These are phyloP conservation scores for Debaryomyces subglobosus DNA, from an alignment of 1,139 yeast species.

Conservation along the genomic window DNA sequence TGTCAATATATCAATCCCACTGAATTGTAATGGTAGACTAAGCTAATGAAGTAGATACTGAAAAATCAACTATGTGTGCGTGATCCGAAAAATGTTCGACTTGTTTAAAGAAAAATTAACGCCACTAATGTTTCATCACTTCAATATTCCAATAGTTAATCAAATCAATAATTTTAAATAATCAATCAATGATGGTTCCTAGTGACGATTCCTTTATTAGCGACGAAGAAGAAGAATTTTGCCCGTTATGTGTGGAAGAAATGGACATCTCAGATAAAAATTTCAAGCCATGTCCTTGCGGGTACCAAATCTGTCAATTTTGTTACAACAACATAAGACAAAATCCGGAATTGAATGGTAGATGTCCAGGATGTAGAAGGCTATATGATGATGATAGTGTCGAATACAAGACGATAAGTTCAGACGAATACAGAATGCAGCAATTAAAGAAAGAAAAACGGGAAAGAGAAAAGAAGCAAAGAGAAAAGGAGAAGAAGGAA, in stretches of 20 bases:
- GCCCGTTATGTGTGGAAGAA: constrained; percentile 96
- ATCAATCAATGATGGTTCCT: constrained; percentile 22
- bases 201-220: constrained; percentile 60
- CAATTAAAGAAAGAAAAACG: constrained; percentile 79
- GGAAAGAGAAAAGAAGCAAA: constrained; percentile 84
- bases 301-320: constrained; percentile 97
- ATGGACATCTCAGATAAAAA: constrained; percentile 95
- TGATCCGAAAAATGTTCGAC: constrained; percentile 5
- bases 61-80: constrained; percentile 4
- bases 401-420: constrained; percentile 78
- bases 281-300: constrained; percentile 99
- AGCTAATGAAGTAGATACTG: not conserved
- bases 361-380: constrained; percentile 97
- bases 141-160: not conserved
- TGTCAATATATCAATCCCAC: constrained; percentile 5
- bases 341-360: constrained; percentile 91
- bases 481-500: constrained; percentile 91
- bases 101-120: not conserved
- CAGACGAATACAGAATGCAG: constrained; percentile 82
- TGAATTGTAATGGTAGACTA: not conserved
- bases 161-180: constrained; percentile 2
- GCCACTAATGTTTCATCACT: constrained; percentile 1
- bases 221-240: constrained; percentile 80
- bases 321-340: constrained; percentile 96
- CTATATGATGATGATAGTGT: constrained; percentile 91